These are phyloP conservation scores for Dispira parvispora DNA, from an alignment of 192 early-diverging fungal species.

Conservation along the genomic window DNA sequence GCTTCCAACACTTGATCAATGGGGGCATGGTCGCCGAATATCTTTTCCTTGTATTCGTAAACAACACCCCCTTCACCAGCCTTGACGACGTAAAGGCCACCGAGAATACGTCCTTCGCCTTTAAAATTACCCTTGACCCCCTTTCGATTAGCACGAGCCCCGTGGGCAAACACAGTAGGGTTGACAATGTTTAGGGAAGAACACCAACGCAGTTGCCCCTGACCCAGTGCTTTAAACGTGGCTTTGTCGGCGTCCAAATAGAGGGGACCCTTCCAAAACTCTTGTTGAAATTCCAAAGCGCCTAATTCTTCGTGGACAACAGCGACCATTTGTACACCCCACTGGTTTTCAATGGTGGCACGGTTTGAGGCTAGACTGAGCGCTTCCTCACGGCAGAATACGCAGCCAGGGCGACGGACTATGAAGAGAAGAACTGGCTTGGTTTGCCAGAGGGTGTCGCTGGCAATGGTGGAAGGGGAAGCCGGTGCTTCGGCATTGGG, in stretches of 20 bases:
- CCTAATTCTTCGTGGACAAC: conserved; percentile 25
- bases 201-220: too few species aligned
- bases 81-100: conserved; percentile 20
- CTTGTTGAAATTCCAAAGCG: conserved; percentile 19
- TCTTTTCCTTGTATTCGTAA: conserved; percentile 23
- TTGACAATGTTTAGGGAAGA: conserved; percentile 12
- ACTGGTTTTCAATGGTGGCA: conserved; percentile 16
- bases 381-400: conserved; percentile 25
- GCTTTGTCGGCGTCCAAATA: conserved; percentile 22
- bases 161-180: conserved; percentile 15
- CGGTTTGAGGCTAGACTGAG: conserved; percentile 18
- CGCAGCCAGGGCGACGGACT: conserved; percentile 22
- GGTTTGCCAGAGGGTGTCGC: background rate
- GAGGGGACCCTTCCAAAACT: conserved; percentile 23
- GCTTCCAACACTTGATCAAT: conserved; percentile 23
- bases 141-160: conserved; percentile 15
- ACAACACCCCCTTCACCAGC: conserved; percentile 15
- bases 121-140: conserved; percentile 23
- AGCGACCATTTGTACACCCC: conserved; percentile 17
- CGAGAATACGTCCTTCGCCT: conserved; percentile 27
- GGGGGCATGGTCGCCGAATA: conserved; percentile 23
- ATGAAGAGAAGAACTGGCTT: conserved; percentile 11
- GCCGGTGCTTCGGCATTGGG: background rate
- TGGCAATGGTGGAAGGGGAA: background rate
- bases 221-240: conserved; percentile 20